phyloP scores from a whole-genome alignment of 2,329 filamentous ascomycete genomes.

The Penicillium thymicola region DNA sequence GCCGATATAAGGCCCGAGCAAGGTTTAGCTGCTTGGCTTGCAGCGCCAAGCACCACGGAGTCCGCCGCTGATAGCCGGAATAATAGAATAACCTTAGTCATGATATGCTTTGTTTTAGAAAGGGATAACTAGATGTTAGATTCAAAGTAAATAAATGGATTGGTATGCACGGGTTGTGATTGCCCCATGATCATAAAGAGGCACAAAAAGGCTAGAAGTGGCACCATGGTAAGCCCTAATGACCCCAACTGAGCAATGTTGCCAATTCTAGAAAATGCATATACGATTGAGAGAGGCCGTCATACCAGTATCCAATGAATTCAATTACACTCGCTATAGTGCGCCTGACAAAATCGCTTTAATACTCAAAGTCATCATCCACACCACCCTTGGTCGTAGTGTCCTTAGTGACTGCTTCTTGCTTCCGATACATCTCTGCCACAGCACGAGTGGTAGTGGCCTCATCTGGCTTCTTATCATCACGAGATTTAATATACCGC shows the following conservation, averaged over 20 bases:
- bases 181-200: background rate
- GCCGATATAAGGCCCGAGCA: background rate
- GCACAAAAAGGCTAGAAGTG: background rate
- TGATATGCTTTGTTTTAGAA: background rate
- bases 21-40: slow-evolving; percentile 14
- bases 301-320: slow-evolving; percentile 1
- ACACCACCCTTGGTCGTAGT: slow-evolving; percentile 83
- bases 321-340: slow-evolving; percentile 7
- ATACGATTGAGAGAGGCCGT: background rate
- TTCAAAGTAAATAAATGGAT: background rate
- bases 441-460: slow-evolving; percentile 82
- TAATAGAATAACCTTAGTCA: background rate
- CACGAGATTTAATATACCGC: slow-evolving; percentile 82
- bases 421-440: slow-evolving; percentile 94
- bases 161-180: background rate
- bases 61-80: slow-evolving; percentile 14
- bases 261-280: background rate
- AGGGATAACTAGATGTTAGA: too few species aligned
- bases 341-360: slow-evolving; percentile 2
- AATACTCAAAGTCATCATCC: slow-evolving; percentile 99
- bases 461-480: slow-evolving; percentile 93
- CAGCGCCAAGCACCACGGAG: slow-evolving; percentile 20
- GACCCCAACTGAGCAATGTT: background rate
- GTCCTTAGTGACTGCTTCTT: slow-evolving; percentile 83
- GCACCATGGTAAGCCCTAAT: background rate